Evolutionary conservation across 768 basidiomycete genomes (phyloP), one percentile per base, ranked within the genome.

Genomic region (Collybia sordida): DNA sequence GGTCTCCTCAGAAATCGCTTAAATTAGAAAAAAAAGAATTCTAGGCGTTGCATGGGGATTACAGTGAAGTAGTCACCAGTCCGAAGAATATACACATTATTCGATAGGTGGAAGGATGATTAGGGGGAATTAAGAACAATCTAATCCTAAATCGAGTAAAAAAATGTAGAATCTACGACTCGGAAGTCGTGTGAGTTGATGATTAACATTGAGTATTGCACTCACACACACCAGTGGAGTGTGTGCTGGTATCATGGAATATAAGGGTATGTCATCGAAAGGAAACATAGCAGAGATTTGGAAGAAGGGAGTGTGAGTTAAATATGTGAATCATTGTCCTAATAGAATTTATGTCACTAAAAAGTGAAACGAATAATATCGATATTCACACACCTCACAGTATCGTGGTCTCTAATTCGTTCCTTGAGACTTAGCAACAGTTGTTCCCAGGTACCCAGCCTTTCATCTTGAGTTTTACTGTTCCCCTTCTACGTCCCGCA

Each of bases 381-480:
- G n/a, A 23, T 23, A 28, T 11, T 12, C 31, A 31, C 31, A 31
- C 31, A 31, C 31, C 31, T n/a, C 11, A 6, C 31, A 4, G 31
- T 11, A 31, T 31, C 31, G 14, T 31, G 31, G 11, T 31, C 31
- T 11, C 31, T 31, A 31, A 11, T 14, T 6, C 9, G 9, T 9
- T 27, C 9, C 5, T 27, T 6, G 31, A 14, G 14, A 38, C 51
- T 70, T 75, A 88, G 66, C 89, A 90, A 65, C 89, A 91, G 63
- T 76, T 81, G 44, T 71, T 68, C 49, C 85, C 74, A 42, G 87
- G 84, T 45, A 88, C 60, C 83, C 84, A 85, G 49, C 72, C 73
- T 62, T 78, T 80, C 53, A 82, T 65, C 65, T 76, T 82, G 42
- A 88, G 65, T 62, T 76, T 86, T 49, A 83, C 76, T n/a, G 79